Evolutionary conservation across 345 rosid species (phyloP), one percentile per base, ranked within the genome.

Genomic region (Erodium maritimum): DNA sequence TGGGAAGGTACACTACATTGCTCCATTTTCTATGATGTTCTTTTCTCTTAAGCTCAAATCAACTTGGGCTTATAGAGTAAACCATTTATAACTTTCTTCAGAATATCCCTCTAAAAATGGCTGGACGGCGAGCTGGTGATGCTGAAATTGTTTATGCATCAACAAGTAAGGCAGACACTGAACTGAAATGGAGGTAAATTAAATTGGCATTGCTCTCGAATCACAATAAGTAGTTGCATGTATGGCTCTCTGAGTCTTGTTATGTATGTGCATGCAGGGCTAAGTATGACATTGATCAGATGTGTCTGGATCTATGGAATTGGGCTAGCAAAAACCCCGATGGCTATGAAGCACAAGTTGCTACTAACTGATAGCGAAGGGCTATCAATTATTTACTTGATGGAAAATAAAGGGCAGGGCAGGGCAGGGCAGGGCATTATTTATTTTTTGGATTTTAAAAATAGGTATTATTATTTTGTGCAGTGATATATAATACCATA

Each of bases 251-350:
- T 18, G 8, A 17, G 29, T 19, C 19, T 50, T 58, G 14, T 25
- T 67, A 29, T 23, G 4, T 42, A 23, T 17, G 12, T 21, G 5
- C 23, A 56, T 70, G 69, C 87, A 93, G 99, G 80, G 85, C 96
- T 7, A 87, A 82, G 52, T 85, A 71, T 21, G 94, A 88, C n/a
- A 73, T 89, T 3, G 94, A 82, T 33, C 95, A 93, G 61, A 88
- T 93, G 99, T 93, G 99, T 65, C 77, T 86, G 63, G 99, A 89
- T 72, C 85, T 80, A 51, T 88, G 96, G 96, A 85, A 86, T 66
- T 89, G 99, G 95, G 94, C 96, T 0, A 82, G 91, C 81, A 83
- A 93, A 71, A 87, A 93, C 65, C 96, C 97, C 10, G 80, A 83
- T 46, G 99, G 99, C 62, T 87, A 89, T 50, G 95, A 57, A 60